Conservation (phyloP, 78 protist genomes). For the Protostelium mycophagum region DNA sequence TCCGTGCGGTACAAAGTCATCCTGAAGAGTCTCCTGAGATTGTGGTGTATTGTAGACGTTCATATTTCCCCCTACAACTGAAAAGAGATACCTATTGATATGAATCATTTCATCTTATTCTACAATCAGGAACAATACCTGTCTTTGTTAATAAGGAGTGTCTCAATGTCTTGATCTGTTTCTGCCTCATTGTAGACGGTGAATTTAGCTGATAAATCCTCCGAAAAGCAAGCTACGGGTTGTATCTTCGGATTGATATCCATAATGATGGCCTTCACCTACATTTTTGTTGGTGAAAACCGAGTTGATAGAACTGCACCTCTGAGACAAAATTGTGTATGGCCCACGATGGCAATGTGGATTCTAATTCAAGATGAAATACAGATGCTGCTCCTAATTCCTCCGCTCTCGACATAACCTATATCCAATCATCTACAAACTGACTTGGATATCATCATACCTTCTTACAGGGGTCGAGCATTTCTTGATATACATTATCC, state of each 20-base stretch:
- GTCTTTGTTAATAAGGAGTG: not conserved
- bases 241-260: conserved; percentile 33
- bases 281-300: not conserved
- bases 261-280: conserved; percentile 7
- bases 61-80: conserved; percentile 21
- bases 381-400: not conserved
- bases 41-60: not conserved
- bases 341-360: conserved; percentile 25
- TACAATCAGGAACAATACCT: not conserved
- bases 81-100: not conserved
- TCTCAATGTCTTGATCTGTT: not conserved
- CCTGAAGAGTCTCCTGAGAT: not conserved
- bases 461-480: not conserved
- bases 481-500: not conserved
- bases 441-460: not conserved
- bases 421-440: not conserved
- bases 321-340: conserved; percentile 42
- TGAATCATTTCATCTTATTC: too few species aligned
- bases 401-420: not conserved
- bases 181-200: not conserved
- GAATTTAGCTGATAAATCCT: not conserved
- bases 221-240: conserved; percentile 21
- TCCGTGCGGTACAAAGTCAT: not conserved
- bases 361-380: not conserved
- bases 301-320: not conserved